phyloP scores from a whole-genome alignment of 306 rosid species.

The Arachis hypogaea region DNA sequence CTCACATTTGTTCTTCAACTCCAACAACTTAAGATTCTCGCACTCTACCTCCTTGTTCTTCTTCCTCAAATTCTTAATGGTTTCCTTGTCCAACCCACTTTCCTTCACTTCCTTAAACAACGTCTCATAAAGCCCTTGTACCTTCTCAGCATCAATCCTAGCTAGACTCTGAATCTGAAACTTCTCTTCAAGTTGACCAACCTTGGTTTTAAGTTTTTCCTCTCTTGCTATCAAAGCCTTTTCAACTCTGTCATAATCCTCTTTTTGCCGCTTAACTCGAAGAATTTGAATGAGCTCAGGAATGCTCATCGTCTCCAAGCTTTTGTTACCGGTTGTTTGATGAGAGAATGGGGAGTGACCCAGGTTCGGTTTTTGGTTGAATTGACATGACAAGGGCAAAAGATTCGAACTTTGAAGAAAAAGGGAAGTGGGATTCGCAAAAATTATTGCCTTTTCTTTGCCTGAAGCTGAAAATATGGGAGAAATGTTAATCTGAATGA shows the following conservation, averaged over 20 bases:
- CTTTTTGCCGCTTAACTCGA: neutral
- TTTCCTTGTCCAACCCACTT: neutral
- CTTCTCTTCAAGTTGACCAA: neutral
- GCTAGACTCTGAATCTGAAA: neutral
- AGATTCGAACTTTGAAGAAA: constrained; percentile 10
- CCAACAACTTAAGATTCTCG: constrained; percentile 11
- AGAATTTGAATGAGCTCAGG: constrained; percentile 8
- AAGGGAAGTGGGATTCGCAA: neutral
- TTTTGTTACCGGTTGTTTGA: neutral
- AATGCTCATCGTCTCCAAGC: constrained; percentile 1
- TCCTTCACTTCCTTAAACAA: constrained; percentile 35
- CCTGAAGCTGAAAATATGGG: neutral
- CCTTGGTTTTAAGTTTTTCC: neutral
- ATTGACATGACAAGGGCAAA: neutral
- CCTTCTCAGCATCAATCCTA: constrained; percentile 6
- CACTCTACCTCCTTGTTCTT: neutral
- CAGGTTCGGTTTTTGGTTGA: constrained; percentile 9
- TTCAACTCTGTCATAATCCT: constrained; percentile 27
- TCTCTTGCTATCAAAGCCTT: constrained; percentile 22
- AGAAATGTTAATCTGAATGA: neutral
- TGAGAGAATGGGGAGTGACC: neutral
- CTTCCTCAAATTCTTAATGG: neutral
- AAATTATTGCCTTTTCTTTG: neutral
- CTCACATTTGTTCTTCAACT: neutral
- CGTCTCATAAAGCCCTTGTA: constrained; percentile 20